These are phyloP conservation scores for Salix purpurea DNA, from an alignment of 345 rosid species.

Conservation along the genomic window DNA sequence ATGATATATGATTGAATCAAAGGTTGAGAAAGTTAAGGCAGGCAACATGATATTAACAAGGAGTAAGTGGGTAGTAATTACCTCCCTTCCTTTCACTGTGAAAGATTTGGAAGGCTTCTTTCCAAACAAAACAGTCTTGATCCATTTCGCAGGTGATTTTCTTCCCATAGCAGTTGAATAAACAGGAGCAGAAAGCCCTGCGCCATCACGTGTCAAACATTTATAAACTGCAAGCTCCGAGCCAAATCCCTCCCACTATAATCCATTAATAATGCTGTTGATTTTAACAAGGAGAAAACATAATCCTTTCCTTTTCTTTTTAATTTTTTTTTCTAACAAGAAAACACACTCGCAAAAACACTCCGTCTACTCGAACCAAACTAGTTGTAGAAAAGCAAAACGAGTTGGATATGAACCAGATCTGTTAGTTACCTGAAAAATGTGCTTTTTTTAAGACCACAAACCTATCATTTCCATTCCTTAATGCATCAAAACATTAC, in stretches of 20 bases:
- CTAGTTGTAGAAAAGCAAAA: not conserved
- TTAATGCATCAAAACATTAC: constrained; percentile 3
- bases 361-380: not conserved
- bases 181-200: constrained; percentile 22
- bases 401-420: constrained; percentile 33
- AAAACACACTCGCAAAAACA: not conserved
- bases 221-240: not conserved
- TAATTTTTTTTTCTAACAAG: too few relatives aligned
- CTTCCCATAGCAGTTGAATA: constrained; percentile 45
- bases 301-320: too few relatives aligned
- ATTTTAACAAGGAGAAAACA: not conserved
- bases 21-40: not conserved
- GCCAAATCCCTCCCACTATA: too few relatives aligned
- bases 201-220: constrained; percentile 3
- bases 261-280: not conserved
- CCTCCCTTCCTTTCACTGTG: constrained; percentile 62
- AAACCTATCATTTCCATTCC: constrained; percentile 39
- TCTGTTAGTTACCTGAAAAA: constrained; percentile 49
- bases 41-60: not conserved
- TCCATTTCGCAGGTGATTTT: constrained; percentile 76
- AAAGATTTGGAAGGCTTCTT: constrained; percentile 71
- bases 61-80: constrained; percentile 11
- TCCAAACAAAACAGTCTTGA: constrained; percentile 73
- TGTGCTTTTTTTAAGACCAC: constrained; percentile 24
- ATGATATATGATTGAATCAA: not conserved